Evolutionary conservation across 331 rosid species (phyloP), one percentile per base, ranked within the genome.

Genomic region (Cucumis variabilis): DNA sequence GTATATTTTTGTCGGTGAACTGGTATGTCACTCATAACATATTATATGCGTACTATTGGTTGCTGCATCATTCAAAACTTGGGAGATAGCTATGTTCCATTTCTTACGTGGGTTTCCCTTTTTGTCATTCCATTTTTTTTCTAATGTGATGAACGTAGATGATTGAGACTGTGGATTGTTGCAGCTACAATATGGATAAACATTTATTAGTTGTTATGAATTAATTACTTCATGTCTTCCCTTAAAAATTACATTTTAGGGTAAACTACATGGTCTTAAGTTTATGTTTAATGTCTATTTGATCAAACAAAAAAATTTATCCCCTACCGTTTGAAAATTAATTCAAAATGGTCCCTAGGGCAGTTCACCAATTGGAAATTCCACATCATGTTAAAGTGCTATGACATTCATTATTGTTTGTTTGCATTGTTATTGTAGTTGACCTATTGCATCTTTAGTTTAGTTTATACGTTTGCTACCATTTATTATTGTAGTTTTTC

Each of bases 1-100:
- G n/a, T n/a, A n/a, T n/a, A 81, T 97, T 89, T 93, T 94, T 91
- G 89, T 93, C 62, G 99, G 99, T 50, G 99, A 95, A 94, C 95
- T 97, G 99, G 99, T 95, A 88, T 41, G 27, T 67, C 66, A 58
- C 81, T 74, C 62, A 63, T 44, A 27, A 25, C 20, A 80, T 55
- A 17, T 27, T 55, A 17, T 24, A 80, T 25, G 84, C 27, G 25
- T 28, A 81, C 23, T 1, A 10, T 81, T 81, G 69, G 51, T 80
- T 10, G 28, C 84, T 53, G 68, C 67, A 55, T 58, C 37, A 81
- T 55, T 81, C 12, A 11, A 55, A 79, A 27, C 28, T 55, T 21
- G 44, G n/a, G 70, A 79, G 71, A 63, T 55, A 58, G 50, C 13
- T 82, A 82, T 78, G 55, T 27, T 82, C 55, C 72, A 82, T 82